Evolutionary conservation across 129 eudicot species (phyloP).

Genomic region (Centrapalus pauciflorus): DNA sequence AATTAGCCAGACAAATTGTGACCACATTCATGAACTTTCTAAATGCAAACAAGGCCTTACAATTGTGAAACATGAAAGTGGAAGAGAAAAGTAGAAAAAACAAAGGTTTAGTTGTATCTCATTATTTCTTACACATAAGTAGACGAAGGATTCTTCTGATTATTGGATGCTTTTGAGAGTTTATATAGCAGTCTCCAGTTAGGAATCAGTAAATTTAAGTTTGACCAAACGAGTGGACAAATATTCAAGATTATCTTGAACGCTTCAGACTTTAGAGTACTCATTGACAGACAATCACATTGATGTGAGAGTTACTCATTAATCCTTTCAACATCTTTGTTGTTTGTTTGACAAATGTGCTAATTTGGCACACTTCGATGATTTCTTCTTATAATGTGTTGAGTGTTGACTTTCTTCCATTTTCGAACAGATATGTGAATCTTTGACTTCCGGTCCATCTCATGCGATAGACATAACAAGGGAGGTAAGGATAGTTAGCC

Average conservation of each 20-base stretch:
- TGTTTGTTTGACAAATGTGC: neutral
- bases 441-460: constrained; percentile 86
- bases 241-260: neutral
- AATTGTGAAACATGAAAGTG: neutral
- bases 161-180: constrained; percentile 1
- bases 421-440: constrained; percentile 69
- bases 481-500: constrained; percentile 56
- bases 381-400: constrained; percentile 1
- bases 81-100: neutral
- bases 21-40: neutral
- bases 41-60: neutral
- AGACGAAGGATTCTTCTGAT: neutral
- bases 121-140: neutral
- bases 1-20: neutral
- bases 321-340: constrained; percentile 2
- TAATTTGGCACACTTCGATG: constrained; percentile 12
- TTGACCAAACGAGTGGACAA: neutral
- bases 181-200: neutral
- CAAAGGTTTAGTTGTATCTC: neutral
- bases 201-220: neutral
- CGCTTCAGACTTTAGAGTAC: constrained; percentile 2
- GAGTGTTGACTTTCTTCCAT: constrained; percentile 10
- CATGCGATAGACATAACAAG: constrained; percentile 94
- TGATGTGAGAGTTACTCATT: too few species aligned
- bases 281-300: neutral